Conservation (phyloP, 2,329 filamentous ascomycete genomes). For the Aureobasidium sp. region DNA sequence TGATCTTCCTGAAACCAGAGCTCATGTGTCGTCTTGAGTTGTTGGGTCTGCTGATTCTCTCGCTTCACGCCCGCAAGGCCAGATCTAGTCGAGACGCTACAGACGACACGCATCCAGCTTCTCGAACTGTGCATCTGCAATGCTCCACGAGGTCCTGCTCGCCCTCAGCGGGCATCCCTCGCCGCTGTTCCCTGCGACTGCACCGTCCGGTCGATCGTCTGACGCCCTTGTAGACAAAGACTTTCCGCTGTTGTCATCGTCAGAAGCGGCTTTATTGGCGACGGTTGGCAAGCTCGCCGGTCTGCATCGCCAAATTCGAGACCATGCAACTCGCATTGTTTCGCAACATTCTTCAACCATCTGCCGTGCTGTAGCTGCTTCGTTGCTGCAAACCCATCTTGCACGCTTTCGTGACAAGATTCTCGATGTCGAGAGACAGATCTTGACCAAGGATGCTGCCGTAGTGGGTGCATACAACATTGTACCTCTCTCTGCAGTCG, state of each 20-base stretch:
- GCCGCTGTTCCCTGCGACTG: constrained; percentile 61
- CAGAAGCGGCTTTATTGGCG: constrained; percentile 72
- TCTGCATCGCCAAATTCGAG: constrained; percentile 64
- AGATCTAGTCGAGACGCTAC: background rate
- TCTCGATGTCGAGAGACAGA: constrained; percentile 69
- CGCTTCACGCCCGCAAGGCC: constrained; percentile 9
- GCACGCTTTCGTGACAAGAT: constrained; percentile 74
- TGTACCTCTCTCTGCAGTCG: constrained; percentile 77
- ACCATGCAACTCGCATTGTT: constrained; percentile 57
- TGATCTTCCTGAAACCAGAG: background rate
- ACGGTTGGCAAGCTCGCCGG: constrained; percentile 69
- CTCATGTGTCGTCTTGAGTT: constrained; percentile 12
- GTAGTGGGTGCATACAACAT: constrained; percentile 89
- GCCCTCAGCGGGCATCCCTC: constrained; percentile 91
- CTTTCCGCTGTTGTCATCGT: constrained; percentile 54
- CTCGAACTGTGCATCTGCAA: constrained; percentile 31
- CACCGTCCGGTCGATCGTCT: constrained; percentile 23
- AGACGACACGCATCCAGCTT: background rate
- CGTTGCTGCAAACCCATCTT: constrained; percentile 66
- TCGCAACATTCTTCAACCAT: constrained; percentile 68
- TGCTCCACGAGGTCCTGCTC: constrained; percentile 98
- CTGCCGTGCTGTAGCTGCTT: constrained; percentile 76
- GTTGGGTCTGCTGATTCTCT: constrained; percentile 8
- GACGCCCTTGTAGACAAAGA: constrained; percentile 28
- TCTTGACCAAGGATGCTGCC: constrained; percentile 65